Evolutionary conservation across 106 monocot species (phyloP), one percentile per base, ranked within the genome.

Genomic region (Allium sativum): DNA sequence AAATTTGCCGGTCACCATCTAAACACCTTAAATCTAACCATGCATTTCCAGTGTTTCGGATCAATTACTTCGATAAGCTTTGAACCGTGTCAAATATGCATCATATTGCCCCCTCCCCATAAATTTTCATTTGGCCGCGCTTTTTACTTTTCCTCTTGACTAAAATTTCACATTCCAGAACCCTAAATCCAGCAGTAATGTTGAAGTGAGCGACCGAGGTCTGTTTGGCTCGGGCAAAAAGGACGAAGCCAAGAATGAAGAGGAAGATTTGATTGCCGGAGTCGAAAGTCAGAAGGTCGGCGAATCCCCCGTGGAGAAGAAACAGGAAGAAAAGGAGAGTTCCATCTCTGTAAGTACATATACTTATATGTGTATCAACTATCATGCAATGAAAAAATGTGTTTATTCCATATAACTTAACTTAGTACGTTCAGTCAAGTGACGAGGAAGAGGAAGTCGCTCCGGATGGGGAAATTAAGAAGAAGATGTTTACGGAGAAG

Each of bases 391-490:
- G 19, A 3, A 55, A 10, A 16, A 16, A 2, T 3, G 1, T 15
- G 48, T 3, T 31, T 31, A 31, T 31, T 31, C 31, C 31, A 50
- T 50, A 11, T 15, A 21, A 10, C 7, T 15, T 0, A 18, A 15
- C 21, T 7, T 3, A 10, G 0, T 15, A 12, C 20, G n/a, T 65
- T 12, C 79, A 82, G 78, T 88, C 74, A 15, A 78, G 84, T 42
- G 84, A 89, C 22, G 81, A 81, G 53, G 89, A 87, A 44, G n/a
- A n/a, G n/a, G 87, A 76, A 73, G 80, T 45, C 4, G 77, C 72
- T 4, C 72, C 53, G 17, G 69, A n/a, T 8, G 54, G 64, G 9
- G 67, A 73, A 66, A 76, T 74, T 66, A 77, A 72, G 66, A 79
- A 81, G 67, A 83, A 82, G 77, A 87, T 83, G 73, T 62, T 58